These are phyloP conservation scores for Thermoascus crustaceus DNA, from an alignment of 2,329 filamentous ascomycete species.

Conservation along the genomic window DNA sequence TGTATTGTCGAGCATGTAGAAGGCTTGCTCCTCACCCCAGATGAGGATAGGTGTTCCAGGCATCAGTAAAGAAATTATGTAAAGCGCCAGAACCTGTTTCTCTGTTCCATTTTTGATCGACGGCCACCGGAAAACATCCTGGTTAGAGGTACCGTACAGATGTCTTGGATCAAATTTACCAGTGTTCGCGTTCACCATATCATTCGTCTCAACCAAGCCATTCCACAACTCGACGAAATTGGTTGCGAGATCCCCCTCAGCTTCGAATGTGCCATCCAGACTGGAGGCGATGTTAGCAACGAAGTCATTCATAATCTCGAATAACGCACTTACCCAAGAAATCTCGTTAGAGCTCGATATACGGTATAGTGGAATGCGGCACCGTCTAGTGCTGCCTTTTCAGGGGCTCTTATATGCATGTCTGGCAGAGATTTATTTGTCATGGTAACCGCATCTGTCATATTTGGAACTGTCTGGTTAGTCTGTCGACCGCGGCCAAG, in stretches of 20 bases:
- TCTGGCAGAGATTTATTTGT: slow-evolving; percentile 30
- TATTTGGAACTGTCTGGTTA: slow-evolving; percentile 35
- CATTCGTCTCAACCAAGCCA: slow-evolving; percentile 46
- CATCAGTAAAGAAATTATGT: slow-evolving; percentile 46
- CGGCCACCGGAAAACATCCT: slow-evolving; percentile 54
- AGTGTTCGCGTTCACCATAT: slow-evolving; percentile 48
- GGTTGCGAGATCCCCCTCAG: slow-evolving; percentile 40
- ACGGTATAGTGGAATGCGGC: slow-evolving; percentile 52
- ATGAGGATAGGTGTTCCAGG: slow-evolving; percentile 49
- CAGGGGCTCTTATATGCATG: slow-evolving; percentile 41
- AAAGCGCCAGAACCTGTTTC: slow-evolving; percentile 45
- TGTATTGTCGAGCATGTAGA: slow-evolving; percentile 52
- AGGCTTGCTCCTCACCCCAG: slow-evolving; percentile 55
- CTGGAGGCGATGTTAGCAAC: slow-evolving; percentile 2
- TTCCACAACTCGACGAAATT: slow-evolving; percentile 48
- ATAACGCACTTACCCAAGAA: slow-evolving; percentile 35
- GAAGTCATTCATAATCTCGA: not conserved
- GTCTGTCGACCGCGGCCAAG: slow-evolving; percentile 50
- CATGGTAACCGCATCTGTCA: slow-evolving; percentile 37
- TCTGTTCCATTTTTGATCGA: slow-evolving; percentile 46
- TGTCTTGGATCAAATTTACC: slow-evolving; percentile 51
- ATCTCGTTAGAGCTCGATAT: slow-evolving; percentile 48
- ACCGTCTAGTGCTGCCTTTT: slow-evolving; percentile 44
- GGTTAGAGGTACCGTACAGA: slow-evolving; percentile 53
- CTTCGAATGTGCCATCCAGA: slow-evolving; percentile 43